A percentile compares a stretch with the other conserved stretches of the same genome.
Conservation (phyloP, 768 basidiomycete genomes). For the Boletus sp. region DNA sequence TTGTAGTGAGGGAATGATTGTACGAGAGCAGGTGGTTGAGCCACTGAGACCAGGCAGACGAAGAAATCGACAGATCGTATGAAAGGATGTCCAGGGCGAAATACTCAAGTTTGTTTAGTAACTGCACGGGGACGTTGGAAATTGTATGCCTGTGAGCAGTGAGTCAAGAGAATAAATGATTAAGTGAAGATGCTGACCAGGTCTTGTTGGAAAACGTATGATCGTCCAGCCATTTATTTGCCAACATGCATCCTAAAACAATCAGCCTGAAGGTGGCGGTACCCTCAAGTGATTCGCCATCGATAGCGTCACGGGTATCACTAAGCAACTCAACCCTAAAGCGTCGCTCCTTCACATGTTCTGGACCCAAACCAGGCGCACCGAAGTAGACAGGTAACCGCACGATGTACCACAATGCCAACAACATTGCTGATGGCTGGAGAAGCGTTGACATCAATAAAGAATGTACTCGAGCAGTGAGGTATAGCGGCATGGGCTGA, state of each 20-base stretch:
- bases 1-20: constrained; percentile 60
- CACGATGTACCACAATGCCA: constrained; percentile 81
- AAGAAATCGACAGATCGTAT: constrained; percentile 68
- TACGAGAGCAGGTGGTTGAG: constrained; percentile 62
- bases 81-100: constrained; percentile 67
- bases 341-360: constrained; percentile 55
- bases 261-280: constrained; percentile 71
- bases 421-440: constrained; percentile 76
- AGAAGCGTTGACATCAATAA: constrained; percentile 75
- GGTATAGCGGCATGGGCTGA: constrained; percentile 42
- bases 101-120: constrained; percentile 69
- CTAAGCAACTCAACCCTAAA: constrained; percentile 67
- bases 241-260: constrained; percentile 79
- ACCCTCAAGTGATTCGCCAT: constrained; percentile 50
- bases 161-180: neutral
- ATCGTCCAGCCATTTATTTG: constrained; percentile 87
- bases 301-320: constrained; percentile 41
- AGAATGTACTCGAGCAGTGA: constrained; percentile 65
- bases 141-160: constrained; percentile 65
- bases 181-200: constrained; percentile 48
- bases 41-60: constrained; percentile 69
- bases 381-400: constrained; percentile 71
- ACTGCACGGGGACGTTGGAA: constrained; percentile 68
- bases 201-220: constrained; percentile 90
- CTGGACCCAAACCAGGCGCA: constrained; percentile 47